Conservation (phyloP, 257 asterid genomes). For the Verbascum thapsus region DNA sequence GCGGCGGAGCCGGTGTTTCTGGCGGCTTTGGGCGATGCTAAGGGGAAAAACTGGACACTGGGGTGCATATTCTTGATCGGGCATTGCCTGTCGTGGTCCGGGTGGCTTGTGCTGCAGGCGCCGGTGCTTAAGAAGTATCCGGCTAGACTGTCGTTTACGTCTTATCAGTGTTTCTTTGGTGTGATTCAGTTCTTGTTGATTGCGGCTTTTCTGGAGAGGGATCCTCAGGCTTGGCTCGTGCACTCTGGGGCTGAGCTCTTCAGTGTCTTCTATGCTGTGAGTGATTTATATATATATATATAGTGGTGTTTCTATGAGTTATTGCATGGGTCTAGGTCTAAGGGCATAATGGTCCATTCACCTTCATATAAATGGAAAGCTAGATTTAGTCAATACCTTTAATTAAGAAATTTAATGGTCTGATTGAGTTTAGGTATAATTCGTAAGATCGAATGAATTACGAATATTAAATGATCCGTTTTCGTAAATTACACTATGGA, state of each 20-base stretch:
- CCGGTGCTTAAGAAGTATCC: conserved; percentile 73
- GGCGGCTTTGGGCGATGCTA: conserved; percentile 49
- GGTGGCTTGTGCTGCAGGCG: conserved; percentile 74
- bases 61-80: conserved; percentile 88
- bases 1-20: conserved; percentile 17
- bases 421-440: too few relatives aligned
- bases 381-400: too few relatives aligned
- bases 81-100: conserved; percentile 78
- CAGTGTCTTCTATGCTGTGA: conserved; percentile 80
- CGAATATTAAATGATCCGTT: too few relatives aligned
- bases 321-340: conserved; percentile 1
- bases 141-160: conserved; percentile 72
- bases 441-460: too few relatives aligned
- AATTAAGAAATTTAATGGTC: too few relatives aligned
- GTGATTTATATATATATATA: neutral
- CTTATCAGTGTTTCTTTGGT: conserved; percentile 75
- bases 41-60: conserved; percentile 68
- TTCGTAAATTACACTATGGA: too few relatives aligned
- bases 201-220: conserved; percentile 64
- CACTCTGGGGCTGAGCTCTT: conserved; percentile 72
- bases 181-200: conserved; percentile 65
- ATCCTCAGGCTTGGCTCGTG: conserved; percentile 69
- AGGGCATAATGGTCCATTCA: neutral
- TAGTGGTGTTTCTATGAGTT: too few relatives aligned
- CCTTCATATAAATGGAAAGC: too few relatives aligned